Base-by-base conservation (phyloP, 2,329 filamentous ascomycete species). In the Ophiobolus disseminans region DNA sequence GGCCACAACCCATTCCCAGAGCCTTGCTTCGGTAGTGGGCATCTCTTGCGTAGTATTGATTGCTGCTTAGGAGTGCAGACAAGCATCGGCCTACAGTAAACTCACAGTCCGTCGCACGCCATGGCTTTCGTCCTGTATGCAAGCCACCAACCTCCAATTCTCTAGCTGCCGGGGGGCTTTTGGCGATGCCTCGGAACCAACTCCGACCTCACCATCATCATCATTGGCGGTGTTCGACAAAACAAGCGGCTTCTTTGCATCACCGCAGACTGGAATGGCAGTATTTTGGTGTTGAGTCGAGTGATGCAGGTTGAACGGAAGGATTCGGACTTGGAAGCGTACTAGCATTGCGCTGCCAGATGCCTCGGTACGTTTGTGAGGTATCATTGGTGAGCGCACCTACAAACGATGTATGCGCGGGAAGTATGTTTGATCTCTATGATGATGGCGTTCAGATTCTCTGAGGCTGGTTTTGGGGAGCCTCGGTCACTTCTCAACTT, bases 161-260 rank as follows among this genome's bases (percentile, higher is more conserved):
- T 37, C 41, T 50, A 35, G 42, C 50, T 28, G 17, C 37, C 21
- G 17, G 32, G n/a, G 19, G 23, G 21, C 38, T 20, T 13, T 35
- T n/a, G 17, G 13, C 22, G 10, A 28, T 45, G 36, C 51, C 48
- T 52, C 51, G 32, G 51, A 55, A 48, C 44, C 16, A 39, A 13
- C 37, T 42, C 37, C 31, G 48, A 22, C 10, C 16, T 14, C 16
- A 5, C 17, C 16, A 11, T 36, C 31, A 11, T 36, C 31, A 28
- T 34, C 22, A 52, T 52, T 51, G 48, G 48, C 9, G 40, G 21
- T 10, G 20, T 14, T 21, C 13, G 14, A 11, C n/a, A 21, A 20
- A 19, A n/a, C 9, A 20, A n/a, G n/a, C n/a, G n/a, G n/a, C n/a
- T n/a, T n/a, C n/a, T n/a, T n/a, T n/a, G n/a, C n/a, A n/a, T n/a